Base-by-base conservation (phyloP, 116 monocot genomes). In the Papilionanthe hybrid region DNA sequence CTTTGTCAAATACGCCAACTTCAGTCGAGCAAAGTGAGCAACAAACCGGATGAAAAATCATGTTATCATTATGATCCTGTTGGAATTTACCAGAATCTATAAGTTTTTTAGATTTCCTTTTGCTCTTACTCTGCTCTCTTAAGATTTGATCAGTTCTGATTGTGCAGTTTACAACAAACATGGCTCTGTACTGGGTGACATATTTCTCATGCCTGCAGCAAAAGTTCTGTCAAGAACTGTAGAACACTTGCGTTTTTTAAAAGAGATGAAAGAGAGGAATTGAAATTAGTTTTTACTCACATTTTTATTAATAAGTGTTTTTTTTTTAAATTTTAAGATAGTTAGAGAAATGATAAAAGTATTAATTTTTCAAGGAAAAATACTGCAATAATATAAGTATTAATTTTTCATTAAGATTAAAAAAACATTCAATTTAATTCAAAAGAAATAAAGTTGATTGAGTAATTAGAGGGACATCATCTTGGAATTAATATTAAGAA, bases 101-200 rank as follows among this genome's bases (percentile, higher is more conserved):
- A 37, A 43, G 67, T 27, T 25, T 79, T 45, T 81, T 92, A 1
- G 81, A 77, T 30, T 77, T 87, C 32, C 42, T 82, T 37, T n/a
- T 77, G 72, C 80, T 88, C 42, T 17, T 49, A 0, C 9, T 81
- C 30, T 50, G 79, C 74, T 90, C 79, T 22, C 80, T 53, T 44
- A 87, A 78, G 72, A 88, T 87, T 84, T 91, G 81, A 77, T 94
- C 85, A 17, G 25, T 87, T 66, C 80, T 91, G 32, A 98, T 80
- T 67, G 73, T 81, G 82, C 98, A 98, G 78, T 94, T 98, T 66
- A 86, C 63, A 32, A 98, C 94, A 75, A 98, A 98, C 98, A 98
- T 98, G 9, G 98, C 94, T 72, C 98, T 83, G 78, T 93, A 98
- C 81, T 93, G 98, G 23, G 90, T 98, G 47, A 94, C 79, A 47